A percentile compares a stretch with the other conserved stretches of the same genome.
Evolutionary conservation across 2,329 filamentous ascomycete species (phyloP).

Genomic region (Neofusicoccum sp.): DNA sequence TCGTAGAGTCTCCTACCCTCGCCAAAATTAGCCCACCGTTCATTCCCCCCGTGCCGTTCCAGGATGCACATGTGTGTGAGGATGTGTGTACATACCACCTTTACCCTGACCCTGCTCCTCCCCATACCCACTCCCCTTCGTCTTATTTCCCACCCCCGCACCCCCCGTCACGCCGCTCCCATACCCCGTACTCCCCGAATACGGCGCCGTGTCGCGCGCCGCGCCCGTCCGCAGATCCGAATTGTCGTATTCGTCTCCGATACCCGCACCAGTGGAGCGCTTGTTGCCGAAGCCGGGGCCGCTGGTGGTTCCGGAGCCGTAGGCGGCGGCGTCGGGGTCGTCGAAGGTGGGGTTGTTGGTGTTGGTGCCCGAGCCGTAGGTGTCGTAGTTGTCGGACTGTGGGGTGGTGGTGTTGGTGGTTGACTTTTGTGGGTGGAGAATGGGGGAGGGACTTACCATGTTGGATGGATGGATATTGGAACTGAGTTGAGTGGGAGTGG

Average conservation of each 20-base stretch:
- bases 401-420: not conserved
- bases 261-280: conserved; percentile 24
- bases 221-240: conserved; percentile 31
- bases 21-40: not conserved
- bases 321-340: conserved; percentile 32
- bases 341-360: conserved; percentile 30
- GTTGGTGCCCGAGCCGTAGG: conserved; percentile 30
- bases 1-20: conserved; percentile 45
- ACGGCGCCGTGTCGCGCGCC: conserved; percentile 31
- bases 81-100: not conserved
- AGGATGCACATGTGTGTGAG: not conserved
- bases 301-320: conserved; percentile 36
- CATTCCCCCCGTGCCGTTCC: conserved; percentile 8
- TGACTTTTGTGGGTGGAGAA: not conserved
- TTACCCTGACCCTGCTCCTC: not conserved
- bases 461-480: not conserved
- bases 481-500: too few species aligned
- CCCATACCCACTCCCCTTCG: conserved; percentile 20
- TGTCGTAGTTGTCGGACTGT: conserved; percentile 24
- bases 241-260: conserved; percentile 23
- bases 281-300: conserved; percentile 45
- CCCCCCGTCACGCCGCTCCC: conserved; percentile 37
- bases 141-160: conserved; percentile 43
- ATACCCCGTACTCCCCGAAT: conserved; percentile 32
- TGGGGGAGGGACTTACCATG: not conserved